Base-by-base conservation (phyloP, 139 green algal species). In the Chlamydomonas schloesseri region DNA sequence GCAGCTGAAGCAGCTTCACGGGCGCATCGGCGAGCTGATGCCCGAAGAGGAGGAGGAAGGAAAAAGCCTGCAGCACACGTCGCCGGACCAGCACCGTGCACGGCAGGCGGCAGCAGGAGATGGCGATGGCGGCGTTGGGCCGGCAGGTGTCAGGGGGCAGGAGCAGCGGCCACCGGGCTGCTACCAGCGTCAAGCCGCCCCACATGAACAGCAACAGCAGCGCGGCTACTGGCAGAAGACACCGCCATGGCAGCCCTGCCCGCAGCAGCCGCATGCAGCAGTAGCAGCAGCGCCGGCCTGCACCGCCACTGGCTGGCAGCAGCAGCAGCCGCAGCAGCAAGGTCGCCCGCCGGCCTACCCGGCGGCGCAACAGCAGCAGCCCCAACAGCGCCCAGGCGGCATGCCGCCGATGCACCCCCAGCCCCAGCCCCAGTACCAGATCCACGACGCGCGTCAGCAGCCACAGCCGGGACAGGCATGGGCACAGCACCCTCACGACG, bases 1-100 rank as follows among this genome's bases (percentile, higher is more conserved):
- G n/a, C 42, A 85, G 67, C 47, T 77, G 31, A 21, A 36, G 65
- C 15, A 31, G 65, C 31, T 76, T 20, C 79, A 85, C n/a, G 79
- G 31, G 9, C 64, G 23, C 8, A 37, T 85, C 5, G 31, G 47
- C 4, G 46, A 76, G 47, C 67, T 85, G 67, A 2, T 85, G 47
- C 67, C 79, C 3, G 31, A 28, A 6, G 79, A 85, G 14, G 47
- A 23, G 0, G 65, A 76, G 3, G 65, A 76, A 0, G 65, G 57
- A 5, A 37, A 37, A 13, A 13, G 13, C 13, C 53, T 23, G 13
- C 53, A 58, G 53, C 53, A 58, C 53, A 13, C 53, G 53, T 15
- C 13, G 53, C 53, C 13, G 53, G 13, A 58, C 53, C 53, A 13
- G n/a, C n/a, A n/a, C n/a, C n/a, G n/a, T n/a, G 9, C 57, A 57